Conservation (phyloP, 768 basidiomycete species). For the Porpolomopsis calyptriformis region DNA sequence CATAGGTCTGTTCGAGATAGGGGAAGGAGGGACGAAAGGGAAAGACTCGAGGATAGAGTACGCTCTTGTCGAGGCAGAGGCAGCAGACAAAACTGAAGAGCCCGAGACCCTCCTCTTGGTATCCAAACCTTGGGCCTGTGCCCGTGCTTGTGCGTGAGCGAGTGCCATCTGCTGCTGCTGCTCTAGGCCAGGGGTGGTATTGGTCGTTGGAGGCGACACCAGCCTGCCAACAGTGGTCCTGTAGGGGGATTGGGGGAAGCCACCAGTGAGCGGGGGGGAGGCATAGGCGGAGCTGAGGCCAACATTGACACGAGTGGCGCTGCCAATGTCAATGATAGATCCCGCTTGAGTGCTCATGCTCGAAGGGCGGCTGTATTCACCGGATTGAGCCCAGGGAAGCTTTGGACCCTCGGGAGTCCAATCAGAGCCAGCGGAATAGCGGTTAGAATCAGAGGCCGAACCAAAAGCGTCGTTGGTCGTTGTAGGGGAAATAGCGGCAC, state of each 20-base stretch:
- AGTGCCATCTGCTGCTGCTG: slow-evolving; percentile 60
- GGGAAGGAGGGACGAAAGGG: slow-evolving; percentile 83
- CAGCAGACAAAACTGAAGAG: slow-evolving; percentile 54
- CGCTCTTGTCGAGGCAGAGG: slow-evolving; percentile 62
- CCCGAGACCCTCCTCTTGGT: slow-evolving; percentile 45
- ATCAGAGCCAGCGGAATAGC: slow-evolving; percentile 21
- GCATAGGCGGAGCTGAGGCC: slow-evolving; percentile 24
- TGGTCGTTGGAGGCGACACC: slow-evolving; percentile 35
- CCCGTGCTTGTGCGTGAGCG: slow-evolving; percentile 50
- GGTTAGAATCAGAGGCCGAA: slow-evolving; percentile 16
- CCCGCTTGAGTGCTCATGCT: slow-evolving; percentile 57
- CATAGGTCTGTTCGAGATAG: slow-evolving; percentile 72
- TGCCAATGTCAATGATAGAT: slow-evolving; percentile 48
- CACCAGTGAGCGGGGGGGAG: slow-evolving; percentile 18
- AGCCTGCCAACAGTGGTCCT: slow-evolving; percentile 56
- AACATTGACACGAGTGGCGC: slow-evolving; percentile 59
- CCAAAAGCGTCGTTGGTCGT: slow-evolving; percentile 33
- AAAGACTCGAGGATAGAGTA: slow-evolving; percentile 83
- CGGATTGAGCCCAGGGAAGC: slow-evolving; percentile 31
- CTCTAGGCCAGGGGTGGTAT: slow-evolving; percentile 33
- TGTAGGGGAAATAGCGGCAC: slow-evolving; percentile 28
- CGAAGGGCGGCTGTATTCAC: slow-evolving; percentile 39
- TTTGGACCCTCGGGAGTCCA: slow-evolving; percentile 31
- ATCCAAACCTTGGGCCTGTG: slow-evolving; percentile 41
- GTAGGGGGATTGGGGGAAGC: slow-evolving; percentile 36